Conservation (phyloP, 176 grass and related monocot species). For the Puya raimondii region DNA sequence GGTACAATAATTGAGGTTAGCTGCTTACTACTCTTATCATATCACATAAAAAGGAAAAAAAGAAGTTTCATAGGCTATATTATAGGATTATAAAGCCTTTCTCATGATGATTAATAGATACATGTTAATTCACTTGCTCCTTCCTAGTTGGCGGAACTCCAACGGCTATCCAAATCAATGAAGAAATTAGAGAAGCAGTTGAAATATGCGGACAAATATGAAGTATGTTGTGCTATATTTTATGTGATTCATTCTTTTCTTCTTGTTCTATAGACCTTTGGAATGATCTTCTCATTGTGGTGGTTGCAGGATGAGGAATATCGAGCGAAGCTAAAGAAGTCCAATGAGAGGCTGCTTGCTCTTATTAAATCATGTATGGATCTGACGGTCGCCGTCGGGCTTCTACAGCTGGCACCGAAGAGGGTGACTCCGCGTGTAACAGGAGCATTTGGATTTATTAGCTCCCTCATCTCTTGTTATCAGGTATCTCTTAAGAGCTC, state of each 20-base stretch:
- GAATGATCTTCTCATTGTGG: neutral
- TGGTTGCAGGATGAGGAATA: conserved; percentile 64
- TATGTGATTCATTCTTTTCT: neutral
- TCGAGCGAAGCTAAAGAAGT: conserved; percentile 54
- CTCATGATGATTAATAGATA: neutral
- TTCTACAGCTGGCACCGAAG: conserved; percentile 69
- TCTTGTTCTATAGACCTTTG: neutral
- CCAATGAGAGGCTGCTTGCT: conserved; percentile 59
- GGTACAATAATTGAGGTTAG: conserved; percentile 7
- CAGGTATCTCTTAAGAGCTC: conserved; percentile 32
- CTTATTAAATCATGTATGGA: conserved; percentile 71
- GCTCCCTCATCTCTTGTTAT: conserved; percentile 79
- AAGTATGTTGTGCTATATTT: conserved; percentile 12
- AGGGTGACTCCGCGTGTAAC: conserved; percentile 74
- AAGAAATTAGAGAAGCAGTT: conserved; percentile 72
- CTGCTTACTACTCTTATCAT: neutral
- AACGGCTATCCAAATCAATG: conserved; percentile 50
- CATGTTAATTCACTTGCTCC: neutral
- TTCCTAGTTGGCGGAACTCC: conserved; percentile 51
- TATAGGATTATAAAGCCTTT: neutral
- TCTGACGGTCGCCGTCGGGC: conserved; percentile 60
- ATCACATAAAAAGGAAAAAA: neutral
- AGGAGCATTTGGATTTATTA: conserved; percentile 55
- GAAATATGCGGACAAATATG: conserved; percentile 40
- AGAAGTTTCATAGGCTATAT: neutral